Conservation (phyloP, 2,329 filamentous ascomycete genomes). For the Cladosporium oxysporum region DNA sequence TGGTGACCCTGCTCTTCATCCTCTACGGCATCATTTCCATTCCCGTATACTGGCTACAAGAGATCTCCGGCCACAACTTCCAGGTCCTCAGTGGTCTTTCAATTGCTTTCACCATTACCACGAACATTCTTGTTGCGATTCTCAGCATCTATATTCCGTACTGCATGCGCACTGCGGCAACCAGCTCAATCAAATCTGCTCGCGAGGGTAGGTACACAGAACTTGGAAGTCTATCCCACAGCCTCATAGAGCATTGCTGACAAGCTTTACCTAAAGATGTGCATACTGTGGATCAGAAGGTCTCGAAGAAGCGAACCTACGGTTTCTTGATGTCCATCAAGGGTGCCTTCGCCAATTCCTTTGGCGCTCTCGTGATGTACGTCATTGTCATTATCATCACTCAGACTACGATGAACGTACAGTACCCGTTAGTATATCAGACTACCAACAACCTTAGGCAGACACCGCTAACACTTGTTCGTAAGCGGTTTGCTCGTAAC, state of each 20-base stretch:
- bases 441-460: neutral
- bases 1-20: slow-evolving; percentile 19
- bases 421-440: slow-evolving; percentile 9
- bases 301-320: slow-evolving; percentile 20
- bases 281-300: neutral
- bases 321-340: slow-evolving; percentile 21
- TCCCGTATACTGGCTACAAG: slow-evolving; percentile 22
- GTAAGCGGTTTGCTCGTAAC: neutral
- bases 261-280: neutral
- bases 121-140: slow-evolving; percentile 20
- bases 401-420: slow-evolving; percentile 18
- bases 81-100: slow-evolving; percentile 16
- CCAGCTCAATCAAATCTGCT: neutral
- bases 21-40: slow-evolving; percentile 18
- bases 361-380: slow-evolving; percentile 21
- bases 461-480: neutral
- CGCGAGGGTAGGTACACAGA: neutral
- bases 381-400: slow-evolving; percentile 21
- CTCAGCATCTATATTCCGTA: slow-evolving; percentile 22
- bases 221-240: neutral
- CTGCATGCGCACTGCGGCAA: slow-evolving; percentile 19
- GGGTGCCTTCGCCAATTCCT: slow-evolving; percentile 21
- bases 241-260: neutral
- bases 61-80: slow-evolving; percentile 16
- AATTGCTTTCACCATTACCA: slow-evolving; percentile 21